Evolutionary conservation across 306 rosid genomes (phyloP).

Genomic region (Datisca glomerata): DNA sequence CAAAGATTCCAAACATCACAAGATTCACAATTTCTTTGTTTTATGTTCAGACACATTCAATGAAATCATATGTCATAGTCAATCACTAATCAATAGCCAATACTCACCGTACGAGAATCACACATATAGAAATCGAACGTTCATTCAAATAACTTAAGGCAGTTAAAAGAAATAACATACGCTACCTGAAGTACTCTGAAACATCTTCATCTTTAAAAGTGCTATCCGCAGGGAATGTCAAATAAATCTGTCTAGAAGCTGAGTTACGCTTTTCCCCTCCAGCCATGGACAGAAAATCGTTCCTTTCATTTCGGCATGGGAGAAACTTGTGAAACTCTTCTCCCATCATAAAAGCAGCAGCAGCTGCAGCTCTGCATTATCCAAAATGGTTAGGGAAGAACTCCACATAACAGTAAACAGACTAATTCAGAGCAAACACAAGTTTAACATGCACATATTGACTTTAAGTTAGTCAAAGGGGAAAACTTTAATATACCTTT

Average conservation of each 20-base stretch:
- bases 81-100: background rate
- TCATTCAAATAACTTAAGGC: background rate
- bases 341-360: slow-evolving; percentile 49
- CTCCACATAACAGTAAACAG: background rate
- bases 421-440: background rate
- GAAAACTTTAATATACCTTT: slow-evolving; percentile 24
- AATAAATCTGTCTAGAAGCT: slow-evolving; percentile 85
- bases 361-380: slow-evolving; percentile 6
- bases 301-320: slow-evolving; percentile 58
- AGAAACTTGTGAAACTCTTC: slow-evolving; percentile 62
- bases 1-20: no score
- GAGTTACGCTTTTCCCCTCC: slow-evolving; percentile 60
- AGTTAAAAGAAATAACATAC: background rate
- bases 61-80: background rate
- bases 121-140: background rate
- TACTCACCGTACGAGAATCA: background rate
- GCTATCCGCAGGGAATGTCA: slow-evolving; percentile 97
- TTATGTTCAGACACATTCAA: no score
- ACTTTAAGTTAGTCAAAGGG: slow-evolving; percentile 3
- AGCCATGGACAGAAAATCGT: slow-evolving; percentile 53
- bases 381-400: background rate
- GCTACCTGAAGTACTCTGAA: slow-evolving; percentile 88
- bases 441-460: background rate
- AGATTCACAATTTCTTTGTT: no score
- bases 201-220: slow-evolving; percentile 94